phyloP scores from a whole-genome alignment of 2,329 filamentous ascomycete genomes.

The Colletotrichum sp. region DNA sequence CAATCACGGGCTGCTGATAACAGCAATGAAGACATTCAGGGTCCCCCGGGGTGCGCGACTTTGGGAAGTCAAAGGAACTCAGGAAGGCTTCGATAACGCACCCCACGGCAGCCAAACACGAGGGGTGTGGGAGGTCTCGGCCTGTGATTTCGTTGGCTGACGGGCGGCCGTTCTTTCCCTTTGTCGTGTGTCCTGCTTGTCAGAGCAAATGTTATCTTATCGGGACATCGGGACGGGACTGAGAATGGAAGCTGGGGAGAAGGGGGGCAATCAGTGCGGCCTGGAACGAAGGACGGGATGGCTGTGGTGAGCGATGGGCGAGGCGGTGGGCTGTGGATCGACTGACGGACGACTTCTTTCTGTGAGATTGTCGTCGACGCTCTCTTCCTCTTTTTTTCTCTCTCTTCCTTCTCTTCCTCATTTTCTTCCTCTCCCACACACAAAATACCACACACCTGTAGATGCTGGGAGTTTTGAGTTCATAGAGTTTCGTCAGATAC shows the following conservation, averaged over 20 bases:
- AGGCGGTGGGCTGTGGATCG: conserved; percentile 8
- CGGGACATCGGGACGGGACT: background rate
- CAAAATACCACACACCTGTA: background rate
- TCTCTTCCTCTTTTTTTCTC: background rate
- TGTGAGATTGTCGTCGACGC: background rate
- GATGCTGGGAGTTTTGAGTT: background rate
- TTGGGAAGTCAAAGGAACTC: background rate
- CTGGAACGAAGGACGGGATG: background rate
- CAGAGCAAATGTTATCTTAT: conserved; percentile 14
- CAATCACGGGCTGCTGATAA: conserved; percentile 19
- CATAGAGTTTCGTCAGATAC: background rate
- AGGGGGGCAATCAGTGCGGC: background rate
- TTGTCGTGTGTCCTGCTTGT: background rate
- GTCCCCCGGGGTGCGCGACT: background rate
- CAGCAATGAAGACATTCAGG: conserved; percentile 14
- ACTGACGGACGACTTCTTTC: background rate
- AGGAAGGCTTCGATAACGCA: conserved; percentile 1
- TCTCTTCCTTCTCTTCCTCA: background rate
- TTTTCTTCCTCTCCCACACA: background rate
- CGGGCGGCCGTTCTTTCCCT: background rate
- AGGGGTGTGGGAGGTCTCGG: background rate
- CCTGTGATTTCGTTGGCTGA: background rate
- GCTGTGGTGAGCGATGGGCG: background rate
- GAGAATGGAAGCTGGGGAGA: background rate
- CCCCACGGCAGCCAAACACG: background rate